Base-by-base conservation (phyloP, 495 filamentous ascomycete species). In the Parathielavia hyrcaniae region DNA sequence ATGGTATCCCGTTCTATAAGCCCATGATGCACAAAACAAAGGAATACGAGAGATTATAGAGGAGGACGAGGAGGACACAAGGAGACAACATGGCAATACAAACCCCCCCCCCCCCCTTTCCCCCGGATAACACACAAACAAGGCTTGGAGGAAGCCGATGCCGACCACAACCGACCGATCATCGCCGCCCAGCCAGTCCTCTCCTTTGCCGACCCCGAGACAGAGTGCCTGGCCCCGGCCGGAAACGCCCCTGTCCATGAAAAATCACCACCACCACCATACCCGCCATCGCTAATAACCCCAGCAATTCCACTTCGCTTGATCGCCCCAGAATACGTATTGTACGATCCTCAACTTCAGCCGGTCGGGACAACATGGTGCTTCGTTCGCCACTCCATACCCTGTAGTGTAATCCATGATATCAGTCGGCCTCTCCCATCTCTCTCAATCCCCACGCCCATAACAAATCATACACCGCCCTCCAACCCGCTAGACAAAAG, bases 1-100 rank as follows among this genome's bases (percentile, higher is more conserved):
- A 52, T 59, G 61, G 57, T 54, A 63, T 59, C 53, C 61, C 60
- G 56, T 50, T 61, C 61, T 63, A 63, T 63, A 63, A 61, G 34
- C 12, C 56, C 51, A 55, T 59, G 52, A 63, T 59, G 56, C 56
- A 52, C 45, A 56, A 51, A 51, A 60, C 43, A 58, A 36, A 30
- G 26, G 6, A 2, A 58, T 19, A 43, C 46, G 40, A 47, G n/a
- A 50, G 10, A 30, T 11, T 50, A 44, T 17, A 16, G 22, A 38
- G 40, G 53, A 12, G 41, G 41, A 55, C 46, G 57, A 19, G 61
- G 38, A 56, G 20, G 40, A 23, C 39, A 49, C 50, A 50, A 50
- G 45, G 45, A 49, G 48, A 34, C 46, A 53, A 41, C 36, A 50
- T 35, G 6, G n/a, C 43, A 43, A 57, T 30, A 46, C 26, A 30